phyloP scores from a whole-genome alignment of 192 early-diverging fungal genomes.

The Coemansia sp. region DNA sequence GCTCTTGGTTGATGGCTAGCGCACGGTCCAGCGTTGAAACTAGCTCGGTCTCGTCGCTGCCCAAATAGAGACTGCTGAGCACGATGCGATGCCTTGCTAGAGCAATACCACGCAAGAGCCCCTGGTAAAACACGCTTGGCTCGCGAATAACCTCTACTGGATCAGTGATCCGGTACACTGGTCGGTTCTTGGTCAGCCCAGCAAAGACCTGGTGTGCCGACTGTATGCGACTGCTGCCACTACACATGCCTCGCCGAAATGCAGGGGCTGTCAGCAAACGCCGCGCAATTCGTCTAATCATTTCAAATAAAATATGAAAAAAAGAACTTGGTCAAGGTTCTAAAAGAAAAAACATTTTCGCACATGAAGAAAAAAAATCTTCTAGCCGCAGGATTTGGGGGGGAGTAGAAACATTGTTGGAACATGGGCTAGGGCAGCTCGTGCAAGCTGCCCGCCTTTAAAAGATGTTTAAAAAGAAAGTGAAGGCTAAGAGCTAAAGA shows the following conservation, averaged over 20 bases:
- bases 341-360: background rate
- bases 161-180: constrained; percentile 41
- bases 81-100: constrained; percentile 70
- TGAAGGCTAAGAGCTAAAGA: background rate
- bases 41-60: constrained; percentile 75
- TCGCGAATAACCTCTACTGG: constrained; percentile 53
- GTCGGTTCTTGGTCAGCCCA: constrained; percentile 27
- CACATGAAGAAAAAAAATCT: background rate
- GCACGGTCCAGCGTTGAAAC: constrained; percentile 61
- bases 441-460: background rate
- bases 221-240: constrained; percentile 1
- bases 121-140: constrained; percentile 57
- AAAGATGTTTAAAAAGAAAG: background rate
- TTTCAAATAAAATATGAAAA: background rate
- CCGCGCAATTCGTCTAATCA: background rate
- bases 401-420: background rate
- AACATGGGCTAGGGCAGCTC: background rate
- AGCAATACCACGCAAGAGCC: constrained; percentile 60
- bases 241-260: background rate
- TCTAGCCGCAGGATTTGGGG: background rate
- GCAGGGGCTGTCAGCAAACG: background rate
- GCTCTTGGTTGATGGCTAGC: constrained; percentile 44
- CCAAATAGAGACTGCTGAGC: constrained; percentile 89
- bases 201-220: constrained; percentile 37
- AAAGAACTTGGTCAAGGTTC: background rate